Conservation (phyloP, 345 rosid species). For the Citrus sinensis region DVS_A1.0 CM039161.1:15051001-15051500, state of each 20-base stretch:
- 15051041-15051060: conserved; percentile 81
- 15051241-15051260: background rate
- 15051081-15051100: conserved; percentile 68
- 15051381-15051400: background rate
- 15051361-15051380: background rate
- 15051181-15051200: conserved; percentile 34
- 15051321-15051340: background rate
- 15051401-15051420: background rate
- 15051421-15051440: background rate
- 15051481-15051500: background rate
- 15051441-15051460: background rate
- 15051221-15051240: background rate
- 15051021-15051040: conserved; percentile 67
- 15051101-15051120: conserved; percentile 66
- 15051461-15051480: background rate
- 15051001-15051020: conserved; percentile 67
- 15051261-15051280: background rate
- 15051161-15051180: conserved; percentile 53
- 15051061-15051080: conserved; percentile 63
- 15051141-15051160: conserved; percentile 73
- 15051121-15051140: conserved; percentile 57
- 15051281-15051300: background rate
- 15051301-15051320: background rate
- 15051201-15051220: conserved; percentile 40
- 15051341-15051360: background rate